Evolutionary conservation across 768 basidiomycete species (phyloP).

Genomic region (Termitomyces sp.): DNA sequence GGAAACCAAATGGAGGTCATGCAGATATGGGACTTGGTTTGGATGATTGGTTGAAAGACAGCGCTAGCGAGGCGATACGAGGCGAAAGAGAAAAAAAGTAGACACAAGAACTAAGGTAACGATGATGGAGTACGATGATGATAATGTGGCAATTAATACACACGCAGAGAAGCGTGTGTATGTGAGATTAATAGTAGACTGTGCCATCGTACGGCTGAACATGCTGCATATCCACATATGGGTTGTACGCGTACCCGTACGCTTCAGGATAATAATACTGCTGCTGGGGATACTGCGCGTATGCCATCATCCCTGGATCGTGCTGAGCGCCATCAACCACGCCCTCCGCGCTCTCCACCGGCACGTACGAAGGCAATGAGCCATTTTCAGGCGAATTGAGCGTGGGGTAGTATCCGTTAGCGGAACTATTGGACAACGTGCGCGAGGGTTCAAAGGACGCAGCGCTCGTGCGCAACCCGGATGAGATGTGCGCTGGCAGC

Average conservation of each 20-base stretch:
- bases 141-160: neutral
- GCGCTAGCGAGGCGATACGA: neutral
- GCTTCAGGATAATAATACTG: constrained; percentile 70
- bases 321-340: constrained; percentile 8
- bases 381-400: constrained; percentile 8
- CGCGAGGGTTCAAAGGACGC: constrained; percentile 44
- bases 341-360: constrained; percentile 27
- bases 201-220: constrained; percentile 57
- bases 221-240: constrained; percentile 66
- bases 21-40: constrained; percentile 2
- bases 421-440: constrained; percentile 14
- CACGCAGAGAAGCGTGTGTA: neutral
- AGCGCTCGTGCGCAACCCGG: constrained; percentile 45
- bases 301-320: constrained; percentile 40
- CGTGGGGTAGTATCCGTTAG: constrained; percentile 14
- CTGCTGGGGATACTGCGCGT: constrained; percentile 53
- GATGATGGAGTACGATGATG: constrained; percentile 1
- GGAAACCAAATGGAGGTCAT: neutral
- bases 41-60: neutral
- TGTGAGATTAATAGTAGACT: constrained; percentile 51
- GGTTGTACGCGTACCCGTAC: constrained; percentile 48
- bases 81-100: neutral
- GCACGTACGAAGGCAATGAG: constrained; percentile 19
- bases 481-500: constrained; percentile 26
- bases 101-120: constrained; percentile 9